Evolutionary conservation across 2,329 filamentous ascomycete species (phyloP), one percentile per base, ranked within the genome.

Genomic region (Zopfia rhizophila): DNA sequence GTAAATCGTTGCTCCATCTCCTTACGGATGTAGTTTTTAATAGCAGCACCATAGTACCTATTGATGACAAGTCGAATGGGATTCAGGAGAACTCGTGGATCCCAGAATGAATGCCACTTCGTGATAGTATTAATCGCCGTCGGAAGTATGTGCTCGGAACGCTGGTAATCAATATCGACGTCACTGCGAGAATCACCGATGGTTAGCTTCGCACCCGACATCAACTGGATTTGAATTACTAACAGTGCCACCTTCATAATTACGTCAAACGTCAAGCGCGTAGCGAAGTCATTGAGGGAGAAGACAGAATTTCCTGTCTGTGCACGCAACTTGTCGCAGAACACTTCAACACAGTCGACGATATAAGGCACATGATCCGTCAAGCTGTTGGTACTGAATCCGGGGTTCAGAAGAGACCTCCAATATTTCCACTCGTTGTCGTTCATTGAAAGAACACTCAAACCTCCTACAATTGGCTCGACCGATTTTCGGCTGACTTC

Each of bases 401-500:
- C 56, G 13, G 51, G 45, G 22, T 53, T 59, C 22, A 57, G 43
- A 3, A 55, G 27, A 7, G 38, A 12, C 21, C 56, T 18, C 56
- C 56, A 58, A 3, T 18, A 19, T 25, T 54, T 58, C 48, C 55
- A 50, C 2, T 47, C 17, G 13, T 27, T 24, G 10, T 27, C 28
- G 16, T 45, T 46, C 43, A 55, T 48, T 3, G 51, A 29, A 8
- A 55, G 23, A 16, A 53, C 3, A 31, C 33, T 53, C 28, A 40
- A 40, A n/a, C 46, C 50, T 11, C 50, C 50, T 14, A 40, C 22
- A 17, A 51, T 40, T n/a, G 48, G 48, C 21, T 10, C 7, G 6
- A 51, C 19, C 13, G 30, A 38, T 13, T 43, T 23, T 3, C 28
- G 14, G 22, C 8, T 12, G 2, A 23, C 7, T 12, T 28, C 5